phyloP scores from a whole-genome alignment of 768 basidiomycete species.

The Sistotremastrum suecicum region DNA sequence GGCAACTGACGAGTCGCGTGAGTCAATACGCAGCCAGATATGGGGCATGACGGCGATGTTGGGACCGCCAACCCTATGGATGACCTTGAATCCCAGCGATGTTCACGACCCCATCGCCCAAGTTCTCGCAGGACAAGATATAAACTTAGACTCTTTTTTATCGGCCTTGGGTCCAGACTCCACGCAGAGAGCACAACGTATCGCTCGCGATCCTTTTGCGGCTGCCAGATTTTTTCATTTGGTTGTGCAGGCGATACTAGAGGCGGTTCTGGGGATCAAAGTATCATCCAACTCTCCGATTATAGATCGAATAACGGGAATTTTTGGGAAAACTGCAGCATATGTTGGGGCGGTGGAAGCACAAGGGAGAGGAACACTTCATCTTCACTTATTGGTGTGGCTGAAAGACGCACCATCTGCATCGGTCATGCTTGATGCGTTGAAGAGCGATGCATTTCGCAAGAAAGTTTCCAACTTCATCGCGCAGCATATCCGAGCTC shows the following conservation, averaged over 20 bases:
- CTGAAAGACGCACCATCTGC: constrained; percentile 17
- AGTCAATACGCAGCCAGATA: constrained; percentile 21
- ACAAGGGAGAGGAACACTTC: constrained; percentile 28
- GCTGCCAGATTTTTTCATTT: constrained; percentile 28
- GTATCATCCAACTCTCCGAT: constrained; percentile 6
- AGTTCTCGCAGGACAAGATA: constrained; percentile 26
- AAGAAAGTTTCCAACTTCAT: constrained; percentile 17
- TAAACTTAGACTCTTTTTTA: constrained; percentile 27
- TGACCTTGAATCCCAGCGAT: constrained; percentile 29
- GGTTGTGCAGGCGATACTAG: constrained; percentile 18
- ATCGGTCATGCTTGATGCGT: constrained; percentile 13
- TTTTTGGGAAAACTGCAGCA: constrained; percentile 18
- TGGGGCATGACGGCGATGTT: constrained; percentile 20
- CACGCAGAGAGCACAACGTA: constrained; percentile 11
- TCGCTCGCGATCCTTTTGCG: constrained; percentile 26
- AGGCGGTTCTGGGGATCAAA: constrained; percentile 20
- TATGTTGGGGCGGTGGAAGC: constrained; percentile 26
- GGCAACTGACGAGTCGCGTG: constrained; percentile 11
- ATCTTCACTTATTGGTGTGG: constrained; percentile 27
- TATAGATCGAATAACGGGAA: constrained; percentile 14
- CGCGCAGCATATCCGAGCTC: constrained; percentile 16
- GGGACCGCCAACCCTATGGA: constrained; percentile 25
- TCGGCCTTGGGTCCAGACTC: constrained; percentile 14
- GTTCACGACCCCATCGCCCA: constrained; percentile 30
- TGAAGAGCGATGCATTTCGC: constrained; percentile 17